These are phyloP conservation scores for Hypoxylon sp. DNA, from an alignment of 2,329 filamentous ascomycete species.

Conservation along the genomic window DNA sequence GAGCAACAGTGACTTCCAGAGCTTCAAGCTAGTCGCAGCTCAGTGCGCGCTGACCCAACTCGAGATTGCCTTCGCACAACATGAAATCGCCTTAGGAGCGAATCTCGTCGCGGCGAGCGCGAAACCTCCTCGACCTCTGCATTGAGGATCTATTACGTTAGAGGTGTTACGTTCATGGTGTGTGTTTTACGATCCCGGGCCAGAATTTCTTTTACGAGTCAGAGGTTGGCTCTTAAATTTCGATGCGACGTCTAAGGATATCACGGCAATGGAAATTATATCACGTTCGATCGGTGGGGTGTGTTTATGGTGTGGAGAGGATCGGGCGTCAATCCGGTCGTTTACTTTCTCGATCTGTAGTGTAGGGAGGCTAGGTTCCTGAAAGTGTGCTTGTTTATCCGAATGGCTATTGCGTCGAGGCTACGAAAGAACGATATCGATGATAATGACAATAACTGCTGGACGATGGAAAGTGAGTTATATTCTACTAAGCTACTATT, in stretches of 20 bases:
- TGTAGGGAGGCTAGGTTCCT: background rate
- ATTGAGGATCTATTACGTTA: background rate
- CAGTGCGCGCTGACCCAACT: constrained; percentile 52
- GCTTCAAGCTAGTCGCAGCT: constrained; percentile 53
- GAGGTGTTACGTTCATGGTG: background rate
- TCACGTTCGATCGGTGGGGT: constrained; percentile 2
- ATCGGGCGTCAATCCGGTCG: constrained; percentile 1
- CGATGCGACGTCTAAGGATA: background rate
- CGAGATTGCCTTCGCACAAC: constrained; percentile 44
- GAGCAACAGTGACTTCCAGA: constrained; percentile 45
- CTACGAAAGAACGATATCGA: background rate
- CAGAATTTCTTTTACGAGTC: background rate
- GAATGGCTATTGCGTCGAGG: background rate
- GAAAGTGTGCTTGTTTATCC: background rate
- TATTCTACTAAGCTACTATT: background rate
- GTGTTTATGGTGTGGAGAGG: background rate
- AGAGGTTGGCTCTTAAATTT: background rate
- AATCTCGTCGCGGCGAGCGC: constrained; percentile 12
- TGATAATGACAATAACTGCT: background rate
- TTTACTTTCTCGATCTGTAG: background rate
- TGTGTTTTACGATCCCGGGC: background rate
- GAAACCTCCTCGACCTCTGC: background rate
- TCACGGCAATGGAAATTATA: background rate
- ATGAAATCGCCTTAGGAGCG: constrained; percentile 15
- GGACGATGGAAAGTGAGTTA: background rate